Conservation (phyloP, 306 rosid species). For the Amphicarpaea edgeworthii region DNA sequence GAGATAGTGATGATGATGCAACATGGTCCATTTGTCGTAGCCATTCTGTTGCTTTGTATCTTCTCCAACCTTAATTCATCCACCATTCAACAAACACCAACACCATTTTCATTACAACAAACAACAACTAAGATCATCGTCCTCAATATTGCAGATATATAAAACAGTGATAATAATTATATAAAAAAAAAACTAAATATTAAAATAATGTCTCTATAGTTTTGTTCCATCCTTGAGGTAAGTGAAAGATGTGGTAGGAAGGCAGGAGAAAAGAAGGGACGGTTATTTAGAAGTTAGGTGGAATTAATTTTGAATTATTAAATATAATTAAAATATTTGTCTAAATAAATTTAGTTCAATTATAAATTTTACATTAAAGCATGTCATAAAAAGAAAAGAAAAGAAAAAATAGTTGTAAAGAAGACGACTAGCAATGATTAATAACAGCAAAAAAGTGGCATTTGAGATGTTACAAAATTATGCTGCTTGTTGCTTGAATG, state of each 20-base stretch:
- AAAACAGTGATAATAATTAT: no score
- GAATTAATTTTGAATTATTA: background rate
- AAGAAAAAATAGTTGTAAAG: background rate
- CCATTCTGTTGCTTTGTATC: constrained; percentile 95
- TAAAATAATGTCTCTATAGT: background rate
- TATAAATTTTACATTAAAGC: background rate
- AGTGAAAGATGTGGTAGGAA: background rate
- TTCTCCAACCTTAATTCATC: constrained; percentile 80
- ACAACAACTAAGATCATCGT: background rate
- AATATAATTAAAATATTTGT: background rate
- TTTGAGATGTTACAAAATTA: constrained; percentile 41
- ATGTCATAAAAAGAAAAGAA: background rate
- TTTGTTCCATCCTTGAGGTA: background rate
- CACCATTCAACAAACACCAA: constrained; percentile 23
- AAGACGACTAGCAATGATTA: constrained; percentile 35
- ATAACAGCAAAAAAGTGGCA: constrained; percentile 24
- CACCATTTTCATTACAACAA: background rate
- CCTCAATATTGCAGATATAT: no score
- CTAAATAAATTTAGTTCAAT: background rate
- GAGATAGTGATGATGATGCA: constrained; percentile 62
- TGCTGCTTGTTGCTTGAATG: constrained; percentile 39
- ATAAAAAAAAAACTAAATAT: no score
- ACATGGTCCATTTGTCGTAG: constrained; percentile 83
- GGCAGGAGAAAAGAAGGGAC: background rate
- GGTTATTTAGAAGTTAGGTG: background rate